Percentiles rank a stretch among this genome's conserved stretches.
phyloP scores from a whole-genome alignment of 129 eudicot genomes.

The Glebionis coronaria region DNA sequence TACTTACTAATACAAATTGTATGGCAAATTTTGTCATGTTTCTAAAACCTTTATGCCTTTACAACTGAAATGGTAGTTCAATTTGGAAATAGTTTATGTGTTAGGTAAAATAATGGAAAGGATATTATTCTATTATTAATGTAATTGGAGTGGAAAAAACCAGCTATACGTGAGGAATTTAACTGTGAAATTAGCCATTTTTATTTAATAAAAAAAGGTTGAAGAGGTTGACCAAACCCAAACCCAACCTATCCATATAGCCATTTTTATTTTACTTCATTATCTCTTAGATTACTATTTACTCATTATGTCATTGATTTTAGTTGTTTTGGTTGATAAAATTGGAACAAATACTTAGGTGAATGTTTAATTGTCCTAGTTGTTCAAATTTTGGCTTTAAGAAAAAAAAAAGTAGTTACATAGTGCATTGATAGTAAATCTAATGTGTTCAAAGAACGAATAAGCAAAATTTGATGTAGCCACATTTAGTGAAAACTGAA shows the following conservation, averaged over 20 bases:
- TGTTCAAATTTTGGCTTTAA: too few species aligned
- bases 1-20: not conserved
- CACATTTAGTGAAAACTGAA: too few species aligned
- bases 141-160: conserved; percentile 21
- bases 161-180: conserved; percentile 22
- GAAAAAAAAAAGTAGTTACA: too few species aligned
- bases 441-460: too few species aligned
- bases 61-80: conserved; percentile 18
- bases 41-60: conserved; percentile 8
- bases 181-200: conserved; percentile 23
- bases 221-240: conserved; percentile 71
- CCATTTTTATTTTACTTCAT: not conserved
- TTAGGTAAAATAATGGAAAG: conserved; percentile 17
- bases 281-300: not conserved
- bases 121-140: too few species aligned
- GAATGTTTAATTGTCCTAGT: too few species aligned
- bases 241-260: conserved; percentile 65
- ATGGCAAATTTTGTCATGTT: not conserved
- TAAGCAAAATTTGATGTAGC: too few species aligned
- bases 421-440: too few species aligned
- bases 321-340: too few species aligned
- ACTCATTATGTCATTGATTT: not conserved
- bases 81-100: conserved; percentile 12
- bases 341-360: too few species aligned
- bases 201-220: conserved; percentile 24